Base-by-base conservation (phyloP, 768 basidiomycete genomes). In the Lentinula detonsa region DNA sequence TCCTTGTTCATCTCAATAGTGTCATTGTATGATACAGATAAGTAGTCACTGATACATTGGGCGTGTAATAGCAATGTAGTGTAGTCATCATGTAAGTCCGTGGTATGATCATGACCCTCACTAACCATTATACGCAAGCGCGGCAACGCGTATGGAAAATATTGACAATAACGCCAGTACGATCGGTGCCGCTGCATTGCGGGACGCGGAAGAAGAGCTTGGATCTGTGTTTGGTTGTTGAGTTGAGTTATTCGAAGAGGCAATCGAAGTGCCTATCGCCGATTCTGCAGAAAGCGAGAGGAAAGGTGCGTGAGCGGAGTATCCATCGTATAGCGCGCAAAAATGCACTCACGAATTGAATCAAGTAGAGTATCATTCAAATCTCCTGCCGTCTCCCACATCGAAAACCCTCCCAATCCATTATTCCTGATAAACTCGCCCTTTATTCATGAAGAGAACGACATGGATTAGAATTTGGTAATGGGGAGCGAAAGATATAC, bases 311-410 rank as follows among this genome's bases (percentile, higher is more conserved):
- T 46, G 46, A 21, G 46, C 11, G 3, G 21, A 16, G 42, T 16
- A 6, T 16, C 15, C n/a, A n/a, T n/a, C 10, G 10, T 15, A 40
- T 11, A 43, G 45, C 18, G 45, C 8, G 1, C 7, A 8, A 46
- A 5, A 28, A 21, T 21, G 9, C 5, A 70, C 74, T 61, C 65
- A 75, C 79, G 67, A 48, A 90, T 86, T 5, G 88, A 75, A 69
- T 88, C 76, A 3, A 90, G 73, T 48, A 91, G 74, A 18, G 81
- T 76, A 65, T 89, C 77, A n/a, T 84, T 64, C 54, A 72, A 78
- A 68, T 90, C 90, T 4, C 86, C 86, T 34, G 81, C 86, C 50
- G 85, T 80, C 68, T 90, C 85, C 88, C 88, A 90, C 72, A 87
- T 81, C 1, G 84, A 74, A 69, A 90, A 90, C 3, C 89, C 90